Base-by-base conservation (phyloP, 164 flowering plant genomes). In the Cinnamomum chago region DNA sequence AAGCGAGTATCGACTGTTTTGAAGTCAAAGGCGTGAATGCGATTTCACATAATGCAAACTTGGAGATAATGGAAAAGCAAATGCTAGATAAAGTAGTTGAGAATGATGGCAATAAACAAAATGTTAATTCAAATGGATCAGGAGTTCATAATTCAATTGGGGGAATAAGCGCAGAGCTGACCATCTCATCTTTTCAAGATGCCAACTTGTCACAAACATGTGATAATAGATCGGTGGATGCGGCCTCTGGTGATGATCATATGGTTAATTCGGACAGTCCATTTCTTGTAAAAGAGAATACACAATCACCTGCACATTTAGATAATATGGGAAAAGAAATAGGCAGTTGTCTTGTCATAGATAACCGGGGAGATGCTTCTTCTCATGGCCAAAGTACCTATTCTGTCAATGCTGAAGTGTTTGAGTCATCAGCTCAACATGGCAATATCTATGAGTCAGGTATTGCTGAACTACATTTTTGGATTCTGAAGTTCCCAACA, bases 391-490 rank as follows among this genome's bases (percentile, higher is more conserved):
- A 64, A 47, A 70, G 50, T 75, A 67, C 47, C 20, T 2, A 20
- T 64, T 22, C 67, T 11, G 67, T 64, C 3, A 64, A 2, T 20
- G 24, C 67, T 64, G 28, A 22, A 24, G 14, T 64, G 25, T 22
- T 17, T 18, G 17, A 67, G 33, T 52, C 71, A 15, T 33, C 52
- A 33, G 71, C 79, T 64, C 72, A 70, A 67, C 24, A 62, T 27
- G 30, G 67, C 58, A 71, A 66, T 72, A 72, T 58, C 15, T 71
- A 75, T 64, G 74, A 75, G 64, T 52, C 80, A 78, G 88, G 85
- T 85, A 68, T 70, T 30, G 9, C 22, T n/a, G 23, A 30, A 30
- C 35, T 30, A 30, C 5, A 3, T 30, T 30, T 30, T 30, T 30
- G 35, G 35, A 30, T 30, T 30, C 35, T 30, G 35, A 30, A 30